phyloP scores from a whole-genome alignment of 176 grass and related monocot species.

The Tillandsia fasciculata region DNA sequence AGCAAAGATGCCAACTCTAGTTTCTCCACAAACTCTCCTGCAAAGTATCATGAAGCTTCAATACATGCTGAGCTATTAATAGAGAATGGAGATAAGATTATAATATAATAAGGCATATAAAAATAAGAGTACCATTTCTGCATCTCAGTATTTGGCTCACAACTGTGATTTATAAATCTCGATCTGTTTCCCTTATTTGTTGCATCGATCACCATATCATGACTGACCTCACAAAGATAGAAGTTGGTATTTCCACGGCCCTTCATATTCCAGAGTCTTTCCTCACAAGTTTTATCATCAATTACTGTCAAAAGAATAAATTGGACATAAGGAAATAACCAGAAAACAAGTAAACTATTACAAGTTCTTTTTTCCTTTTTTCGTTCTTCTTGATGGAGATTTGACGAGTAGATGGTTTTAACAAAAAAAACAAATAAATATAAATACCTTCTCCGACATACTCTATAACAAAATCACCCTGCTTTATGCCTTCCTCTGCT shows the following conservation, averaged over 20 bases:
- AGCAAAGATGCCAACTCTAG: conserved; percentile 91
- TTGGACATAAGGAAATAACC: not conserved
- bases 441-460: conserved; percentile 96
- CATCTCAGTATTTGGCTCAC: conserved; percentile 95
- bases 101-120: conserved; percentile 21
- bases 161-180: conserved; percentile 98
- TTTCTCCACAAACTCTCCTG: conserved; percentile 89
- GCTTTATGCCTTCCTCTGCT: conserved; percentile 81
- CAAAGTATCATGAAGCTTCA: conserved; percentile 22
- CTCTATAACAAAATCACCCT: conserved; percentile 91
- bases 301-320: conserved; percentile 39
- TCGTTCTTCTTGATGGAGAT: conserved; percentile 9
- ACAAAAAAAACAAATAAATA: conserved; percentile 6
- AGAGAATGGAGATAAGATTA: conserved; percentile 16
- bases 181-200: conserved; percentile 91
- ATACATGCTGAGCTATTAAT: conserved; percentile 17
- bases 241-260: conserved; percentile 67
- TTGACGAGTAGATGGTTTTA: not conserved
- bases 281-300: conserved; percentile 88
- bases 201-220: conserved; percentile 95
- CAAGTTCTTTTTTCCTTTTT: conserved; percentile 3
- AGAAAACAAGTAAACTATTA: not conserved
- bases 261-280: conserved; percentile 96
- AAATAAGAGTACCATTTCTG: conserved; percentile 78
- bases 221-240: conserved; percentile 87